phyloP scores from a whole-genome alignment of 805 yeast species.

The Candida lessepsii region DNA sequence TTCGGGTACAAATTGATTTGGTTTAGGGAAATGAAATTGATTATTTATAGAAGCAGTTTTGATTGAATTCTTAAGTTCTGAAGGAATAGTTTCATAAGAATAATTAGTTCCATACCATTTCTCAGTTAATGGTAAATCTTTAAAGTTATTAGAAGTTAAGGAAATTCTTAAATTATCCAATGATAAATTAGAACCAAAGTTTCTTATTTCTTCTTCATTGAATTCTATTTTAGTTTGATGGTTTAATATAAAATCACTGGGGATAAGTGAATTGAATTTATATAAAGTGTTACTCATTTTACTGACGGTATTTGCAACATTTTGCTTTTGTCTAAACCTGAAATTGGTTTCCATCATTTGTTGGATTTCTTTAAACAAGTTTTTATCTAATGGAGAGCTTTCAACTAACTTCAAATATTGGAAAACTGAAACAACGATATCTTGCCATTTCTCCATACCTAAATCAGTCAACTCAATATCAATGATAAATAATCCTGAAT shows the following conservation, averaged over 20 bases:
- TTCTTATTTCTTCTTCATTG: constrained; percentile 51
- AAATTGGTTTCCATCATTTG: constrained; percentile 69
- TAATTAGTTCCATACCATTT: constrained; percentile 93
- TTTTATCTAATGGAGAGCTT: constrained; percentile 53
- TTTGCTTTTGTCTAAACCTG: constrained; percentile 74
- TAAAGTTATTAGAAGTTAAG: constrained; percentile 51
- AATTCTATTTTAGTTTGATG: constrained; percentile 56
- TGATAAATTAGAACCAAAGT: constrained; percentile 49
- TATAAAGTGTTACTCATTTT: constrained; percentile 61
- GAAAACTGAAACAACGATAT: constrained; percentile 58
- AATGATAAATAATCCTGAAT: constrained; percentile 64
- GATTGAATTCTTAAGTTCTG: constrained; percentile 33
- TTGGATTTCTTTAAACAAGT: constrained; percentile 77
- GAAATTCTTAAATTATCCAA: constrained; percentile 61
- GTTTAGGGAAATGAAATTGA: constrained; percentile 59
- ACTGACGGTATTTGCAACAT: constrained; percentile 73
- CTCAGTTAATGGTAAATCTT: constrained; percentile 50
- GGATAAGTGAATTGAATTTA: constrained; percentile 46
- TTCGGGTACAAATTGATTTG: constrained; percentile 81
- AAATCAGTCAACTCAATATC: constrained; percentile 72
- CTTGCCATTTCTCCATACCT: constrained; percentile 66
- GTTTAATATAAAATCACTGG: constrained; percentile 63
- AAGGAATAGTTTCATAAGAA: constrained; percentile 44
- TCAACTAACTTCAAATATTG: constrained; percentile 67
- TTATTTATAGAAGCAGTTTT: constrained; percentile 23